Base-by-base conservation (phyloP, 441 rosid species). In the Corymbia citriodora region DNA sequence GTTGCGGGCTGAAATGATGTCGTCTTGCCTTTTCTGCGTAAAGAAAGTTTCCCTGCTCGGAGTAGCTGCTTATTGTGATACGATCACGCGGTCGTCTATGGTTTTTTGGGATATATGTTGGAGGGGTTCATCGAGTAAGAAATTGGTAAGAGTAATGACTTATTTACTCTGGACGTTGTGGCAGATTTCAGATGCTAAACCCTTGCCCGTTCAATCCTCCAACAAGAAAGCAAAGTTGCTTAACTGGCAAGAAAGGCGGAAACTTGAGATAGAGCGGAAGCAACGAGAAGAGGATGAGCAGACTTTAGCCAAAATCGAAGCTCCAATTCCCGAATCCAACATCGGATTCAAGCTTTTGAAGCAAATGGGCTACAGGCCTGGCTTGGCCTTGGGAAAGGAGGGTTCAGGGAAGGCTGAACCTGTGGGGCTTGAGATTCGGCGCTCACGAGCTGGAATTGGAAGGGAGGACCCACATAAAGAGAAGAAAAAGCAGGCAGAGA, bases 301-400 rank as follows among this genome's bases (percentile, higher is more conserved):
- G 93, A 97, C 97, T 89, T 90, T 97, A 61, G 95, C 97, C 45
- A 96, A 93, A 27, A 95, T 96, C 45, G 99, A 95, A 63, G 96
- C 97, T 79, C 99, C 99, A 3, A 98, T 98, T 89, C 96, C 97
- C 7, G 97, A 96, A 87, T 95, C 98, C 57, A 98, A 97, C 90
- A 92, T 97, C 18, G 99, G 99, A 79, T 98, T 96, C 93, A 97
- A 97, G 95, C 92, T 98, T 93, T 93, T 98, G 88, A 95, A 96
- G 95, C 97, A 94, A 91, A 98, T 98, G 99, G 99, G 99, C 91
- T 97, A 97, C 93, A 94, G 92, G 82, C 99, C 99, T 12, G 99
- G 99, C 50, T 94, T 95, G 2, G 95, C 99, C 85, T 95, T 98
- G 91, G 99, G 99, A 65, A 97, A 96, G 94, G 95, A 96, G 89